Conservation (phyloP, 2,329 filamentous ascomycete genomes). For the Botrytis aclada region DNA sequence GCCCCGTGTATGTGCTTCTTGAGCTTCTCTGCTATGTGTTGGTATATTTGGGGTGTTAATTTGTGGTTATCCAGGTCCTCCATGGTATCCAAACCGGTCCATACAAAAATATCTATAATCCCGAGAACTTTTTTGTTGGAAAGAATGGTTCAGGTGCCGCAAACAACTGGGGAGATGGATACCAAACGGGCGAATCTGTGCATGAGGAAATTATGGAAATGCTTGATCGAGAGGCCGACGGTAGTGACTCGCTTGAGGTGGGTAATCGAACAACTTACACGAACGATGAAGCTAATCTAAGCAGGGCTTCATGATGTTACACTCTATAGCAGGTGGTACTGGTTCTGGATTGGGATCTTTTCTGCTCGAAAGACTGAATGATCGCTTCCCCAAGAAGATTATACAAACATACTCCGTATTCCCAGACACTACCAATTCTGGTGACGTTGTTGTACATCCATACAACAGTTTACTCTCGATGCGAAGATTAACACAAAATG, state of each 20-base stretch:
- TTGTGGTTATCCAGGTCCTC: slow-evolving; percentile 59
- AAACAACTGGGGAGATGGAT: slow-evolving; percentile 98
- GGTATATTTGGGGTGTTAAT: slow-evolving; percentile 12
- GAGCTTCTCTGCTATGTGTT: background rate
- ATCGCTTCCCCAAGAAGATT: slow-evolving; percentile 97
- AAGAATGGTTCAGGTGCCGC: slow-evolving; percentile 91
- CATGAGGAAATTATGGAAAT: slow-evolving; percentile 99
- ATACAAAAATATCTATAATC: slow-evolving; percentile 99
- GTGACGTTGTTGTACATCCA: slow-evolving; percentile 93
- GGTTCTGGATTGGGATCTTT: slow-evolving; percentile 96
- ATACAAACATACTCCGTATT: slow-evolving; percentile 99
- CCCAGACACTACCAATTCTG: slow-evolving; percentile 81
- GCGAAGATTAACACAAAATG: slow-evolving; percentile 88
- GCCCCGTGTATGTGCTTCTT: slow-evolving; percentile 61
- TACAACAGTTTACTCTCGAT: slow-evolving; percentile 96
- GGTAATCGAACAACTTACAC: slow-evolving; percentile 12
- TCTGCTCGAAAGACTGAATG: slow-evolving; percentile 90
- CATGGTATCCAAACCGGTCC: slow-evolving; percentile 88
- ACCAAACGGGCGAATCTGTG: slow-evolving; percentile 85
- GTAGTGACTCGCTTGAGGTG: slow-evolving; percentile 92
- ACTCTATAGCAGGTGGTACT: slow-evolving; percentile 96
- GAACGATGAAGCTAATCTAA: slow-evolving; percentile 28
- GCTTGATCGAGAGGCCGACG: slow-evolving; percentile 97
- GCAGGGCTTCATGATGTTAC: slow-evolving; percentile 94
- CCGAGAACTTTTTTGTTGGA: slow-evolving; percentile 96